These are phyloP conservation scores for Huntiella moniliformis DNA, from an alignment of 2,329 filamentous ascomycete species.

Conservation along the genomic window DNA sequence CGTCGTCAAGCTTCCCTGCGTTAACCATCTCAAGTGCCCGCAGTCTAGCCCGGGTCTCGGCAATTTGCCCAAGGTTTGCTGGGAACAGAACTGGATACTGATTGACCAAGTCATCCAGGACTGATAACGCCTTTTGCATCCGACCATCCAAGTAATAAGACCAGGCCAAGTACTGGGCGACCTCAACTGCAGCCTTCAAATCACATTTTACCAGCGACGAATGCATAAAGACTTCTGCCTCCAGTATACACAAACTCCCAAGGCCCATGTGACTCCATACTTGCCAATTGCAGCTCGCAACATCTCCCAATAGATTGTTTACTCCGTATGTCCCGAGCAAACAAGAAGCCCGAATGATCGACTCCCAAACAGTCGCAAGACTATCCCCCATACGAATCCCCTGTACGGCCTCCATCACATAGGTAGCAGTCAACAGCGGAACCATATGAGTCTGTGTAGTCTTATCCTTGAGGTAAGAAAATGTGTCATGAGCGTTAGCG, in stretches of 20 bases:
- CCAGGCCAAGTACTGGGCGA: conserved; percentile 24
- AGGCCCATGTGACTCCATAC: conserved; percentile 52
- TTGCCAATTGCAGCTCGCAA: conserved; percentile 7
- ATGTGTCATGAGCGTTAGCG: conserved; percentile 60
- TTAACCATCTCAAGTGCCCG: conserved; percentile 37
- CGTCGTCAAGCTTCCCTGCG: conserved; percentile 33
- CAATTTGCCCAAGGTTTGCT: conserved; percentile 16
- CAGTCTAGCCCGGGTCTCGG: conserved; percentile 50
- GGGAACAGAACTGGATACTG: conserved; percentile 1
- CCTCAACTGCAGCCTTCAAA: conserved; percentile 36
- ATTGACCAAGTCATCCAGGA: conserved; percentile 23
- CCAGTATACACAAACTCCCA: conserved; percentile 29
- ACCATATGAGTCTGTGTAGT: conserved; percentile 77
- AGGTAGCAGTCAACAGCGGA: conserved; percentile 62
- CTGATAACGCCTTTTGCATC: conserved; percentile 36
- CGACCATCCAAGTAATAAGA: not conserved
- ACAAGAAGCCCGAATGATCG: conserved; percentile 12
- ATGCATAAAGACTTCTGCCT: conserved; percentile 49
- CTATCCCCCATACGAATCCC: conserved; percentile 54
- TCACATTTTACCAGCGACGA: conserved; percentile 36
- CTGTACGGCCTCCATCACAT: conserved; percentile 72
- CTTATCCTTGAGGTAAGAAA: conserved; percentile 68
- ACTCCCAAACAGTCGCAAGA: conserved; percentile 30
- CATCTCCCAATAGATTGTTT: conserved; percentile 1
- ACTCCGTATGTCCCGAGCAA: conserved; percentile 4